phyloP scores from a whole-genome alignment of 805 yeast genomes.

The Martiniozyma abietophila region DNA sequence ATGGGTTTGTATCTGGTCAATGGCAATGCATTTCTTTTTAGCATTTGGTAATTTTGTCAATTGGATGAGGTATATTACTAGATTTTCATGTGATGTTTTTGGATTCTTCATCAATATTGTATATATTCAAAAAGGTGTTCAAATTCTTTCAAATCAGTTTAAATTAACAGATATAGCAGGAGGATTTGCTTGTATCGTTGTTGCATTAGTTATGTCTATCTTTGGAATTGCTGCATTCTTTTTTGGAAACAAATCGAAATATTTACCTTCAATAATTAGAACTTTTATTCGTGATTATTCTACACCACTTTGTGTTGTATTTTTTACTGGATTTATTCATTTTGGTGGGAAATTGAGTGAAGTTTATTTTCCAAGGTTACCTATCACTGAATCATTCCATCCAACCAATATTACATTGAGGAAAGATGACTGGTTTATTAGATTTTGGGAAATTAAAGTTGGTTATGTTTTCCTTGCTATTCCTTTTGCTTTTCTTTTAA shows the following conservation, averaged over 20 bases:
- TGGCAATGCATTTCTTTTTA: slow-evolving; percentile 66
- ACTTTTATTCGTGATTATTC: slow-evolving; percentile 79
- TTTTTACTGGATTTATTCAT: slow-evolving; percentile 89
- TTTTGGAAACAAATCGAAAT: slow-evolving; percentile 53
- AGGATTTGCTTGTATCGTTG: slow-evolving; percentile 58
- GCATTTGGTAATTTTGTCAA: slow-evolving; percentile 63
- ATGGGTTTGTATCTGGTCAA: slow-evolving; percentile 90
- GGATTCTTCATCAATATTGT: slow-evolving; percentile 86
- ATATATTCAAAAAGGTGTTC: slow-evolving; percentile 85
- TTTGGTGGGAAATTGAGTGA: slow-evolving; percentile 70
- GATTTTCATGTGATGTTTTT: slow-evolving; percentile 85
- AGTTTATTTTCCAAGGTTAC: slow-evolving; percentile 52
- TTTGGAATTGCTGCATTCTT: slow-evolving; percentile 58
- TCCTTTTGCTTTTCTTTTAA: slow-evolving; percentile 83
- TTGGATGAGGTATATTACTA: slow-evolving; percentile 60
- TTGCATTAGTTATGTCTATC: slow-evolving; percentile 66
- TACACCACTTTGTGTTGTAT: slow-evolving; percentile 72
- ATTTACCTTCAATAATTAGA: slow-evolving; percentile 51
- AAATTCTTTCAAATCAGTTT: slow-evolving; percentile 69
- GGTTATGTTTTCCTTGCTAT: slow-evolving; percentile 79
- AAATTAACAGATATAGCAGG: slow-evolving; percentile 24
- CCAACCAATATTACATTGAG: slow-evolving; percentile 50
- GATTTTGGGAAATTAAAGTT: slow-evolving; percentile 66
- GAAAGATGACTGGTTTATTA: slow-evolving; percentile 65
- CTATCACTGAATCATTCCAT: slow-evolving; percentile 59